phyloP scores from a whole-genome alignment of 352 stramenopile species.

The Peronosclerospora sorghi region DNA sequence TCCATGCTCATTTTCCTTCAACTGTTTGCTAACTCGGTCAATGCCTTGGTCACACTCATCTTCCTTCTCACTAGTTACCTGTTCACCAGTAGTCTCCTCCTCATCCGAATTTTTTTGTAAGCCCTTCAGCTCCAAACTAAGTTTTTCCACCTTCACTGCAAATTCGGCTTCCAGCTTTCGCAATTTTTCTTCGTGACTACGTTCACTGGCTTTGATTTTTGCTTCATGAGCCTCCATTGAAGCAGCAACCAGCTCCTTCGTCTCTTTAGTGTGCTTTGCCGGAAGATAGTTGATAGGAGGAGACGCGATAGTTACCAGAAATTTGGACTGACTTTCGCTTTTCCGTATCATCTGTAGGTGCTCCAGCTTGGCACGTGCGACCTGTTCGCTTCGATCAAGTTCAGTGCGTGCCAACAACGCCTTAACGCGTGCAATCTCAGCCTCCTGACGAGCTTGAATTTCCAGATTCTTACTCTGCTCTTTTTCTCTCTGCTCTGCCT shows the following conservation, averaged over 20 bases:
- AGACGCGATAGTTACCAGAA: constrained; percentile 54
- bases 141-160: constrained; percentile 31
- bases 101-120: constrained; percentile 14
- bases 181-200: constrained; percentile 35
- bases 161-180: constrained; percentile 43
- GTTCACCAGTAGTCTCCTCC: background rate
- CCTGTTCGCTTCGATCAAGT: constrained; percentile 38
- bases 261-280: constrained; percentile 67
- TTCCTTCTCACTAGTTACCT: constrained; percentile 10
- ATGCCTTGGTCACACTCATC: constrained; percentile 13
- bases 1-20: background rate
- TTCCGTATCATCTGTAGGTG: constrained; percentile 39
- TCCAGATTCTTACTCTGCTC: constrained; percentile 46
- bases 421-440: constrained; percentile 29
- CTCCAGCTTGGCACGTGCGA: constrained; percentile 47
- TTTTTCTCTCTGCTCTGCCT: constrained; percentile 61
- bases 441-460: constrained; percentile 25
- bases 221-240: constrained; percentile 58
- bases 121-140: constrained; percentile 33
- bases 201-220: constrained; percentile 34
- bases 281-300: constrained; percentile 67
- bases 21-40: constrained; percentile 1
- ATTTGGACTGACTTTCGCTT: constrained; percentile 37
- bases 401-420: constrained; percentile 33
- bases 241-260: constrained; percentile 52